Evolutionary conservation across 2,329 filamentous ascomycete species (phyloP), one percentile per base, ranked within the genome.

Genomic region (Fonsecaea multimorphosa): DNA sequence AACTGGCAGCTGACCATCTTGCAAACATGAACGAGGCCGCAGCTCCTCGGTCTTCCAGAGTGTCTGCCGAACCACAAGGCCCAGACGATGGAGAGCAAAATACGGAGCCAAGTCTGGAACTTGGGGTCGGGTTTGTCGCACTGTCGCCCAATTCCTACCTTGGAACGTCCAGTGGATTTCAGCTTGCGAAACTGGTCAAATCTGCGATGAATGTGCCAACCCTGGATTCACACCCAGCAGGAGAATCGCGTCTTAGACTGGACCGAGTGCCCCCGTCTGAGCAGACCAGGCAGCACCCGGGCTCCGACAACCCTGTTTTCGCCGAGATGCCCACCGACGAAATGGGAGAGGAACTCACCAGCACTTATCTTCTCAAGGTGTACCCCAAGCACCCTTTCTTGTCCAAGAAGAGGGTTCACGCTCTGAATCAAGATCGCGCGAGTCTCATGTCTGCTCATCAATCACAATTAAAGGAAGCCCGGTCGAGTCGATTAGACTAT

Each of bases 291-390:
- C 44, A 27, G 19, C 44, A 24, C 0, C 44, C 9, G 44, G 44
- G 9, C 2, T 49, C 44, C 19, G 44, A 49, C 8, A 27, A 12
- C 19, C 11, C 8, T 24, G 44, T 49, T 49, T 49, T 49, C 44
- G 44, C 44, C 4, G 44, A 49, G 19, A 49, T 49, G 44, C 44
- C 44, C 4, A 16, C 19, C 8, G 44, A 49, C 9, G 22, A 49
- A 49, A 49, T 49, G 44, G 44, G 44, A 11, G 44, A 49, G 11
- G 44, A 49, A 49, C 44, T 49, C 44, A 49, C 44, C 44, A 49
- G 44, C 11, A 49, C 44, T 27, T 49, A 49, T 49, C 44, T 49
- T 1, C 19, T 49, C 2, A 49, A 49, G 19, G 44, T 49, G 19
- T 49, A 49, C 22, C 44, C 44, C 44, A 49, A 49, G 44, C 44